Base-by-base conservation (phyloP, 2,329 filamentous ascomycete genomes). In the Xylaria arbuscula region DNA sequence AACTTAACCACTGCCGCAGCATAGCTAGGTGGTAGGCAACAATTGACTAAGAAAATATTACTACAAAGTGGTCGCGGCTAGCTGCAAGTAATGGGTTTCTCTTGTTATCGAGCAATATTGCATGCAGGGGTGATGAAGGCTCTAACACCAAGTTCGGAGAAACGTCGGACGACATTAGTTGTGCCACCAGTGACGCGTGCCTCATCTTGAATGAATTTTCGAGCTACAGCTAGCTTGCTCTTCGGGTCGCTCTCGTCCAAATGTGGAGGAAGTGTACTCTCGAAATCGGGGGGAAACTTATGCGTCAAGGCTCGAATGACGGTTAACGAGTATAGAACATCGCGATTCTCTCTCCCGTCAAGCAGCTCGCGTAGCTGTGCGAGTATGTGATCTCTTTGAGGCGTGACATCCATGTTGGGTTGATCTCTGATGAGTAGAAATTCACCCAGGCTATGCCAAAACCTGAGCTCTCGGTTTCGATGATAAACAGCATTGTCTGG, bases 291-390 rank as follows among this genome's bases (percentile, higher is more conserved):
- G 15, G 87, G 86, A 75, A 86, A 89, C 54, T 89, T 87, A 38
- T 89, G 89, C 54, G 92, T 90, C 58, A 94, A 85, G 70, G 94
- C 89, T 32, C 93, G 89, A 17, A 92, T 89, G 64, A 97, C 88
- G 9, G 92, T 93, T 72, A 97, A 91, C 0, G 93, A 96, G 80
- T 97, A 97, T 65, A 98, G 88, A 19, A 97, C 91, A 78, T 98
- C 94, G 62, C 94, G 89, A 75, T 95, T 96, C 81, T 98, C 94
- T 28, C 91, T 88, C 56, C 91, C 91, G 73, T 93, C 92, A 13
- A 97, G 85, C 24, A 95, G 84, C 64, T 86, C 86, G 38, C 93
- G 89, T 79, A 93, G 88, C 60, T 86, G 85, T 4, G 80, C 80
- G 36, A 97, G 82, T 1, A 88, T 87, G 32, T 89, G 86, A 62